These are phyloP conservation scores for Scenedesmus sp. DNA, from an alignment of 163 green algal species.

Conservation along the genomic window DNA sequence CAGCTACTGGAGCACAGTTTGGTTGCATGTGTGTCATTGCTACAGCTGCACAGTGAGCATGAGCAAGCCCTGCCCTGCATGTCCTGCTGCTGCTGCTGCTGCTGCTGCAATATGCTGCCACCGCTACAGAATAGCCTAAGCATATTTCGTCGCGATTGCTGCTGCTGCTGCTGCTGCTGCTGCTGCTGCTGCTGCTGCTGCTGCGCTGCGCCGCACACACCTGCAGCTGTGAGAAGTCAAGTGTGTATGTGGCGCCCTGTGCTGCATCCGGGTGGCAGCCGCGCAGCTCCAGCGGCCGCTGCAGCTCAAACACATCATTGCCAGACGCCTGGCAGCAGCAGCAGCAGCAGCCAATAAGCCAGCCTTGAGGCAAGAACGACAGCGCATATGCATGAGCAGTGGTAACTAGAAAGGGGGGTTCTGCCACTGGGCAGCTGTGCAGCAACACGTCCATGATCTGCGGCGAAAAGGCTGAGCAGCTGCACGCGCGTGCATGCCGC, in stretches of 20 bases:
- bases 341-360: not conserved
- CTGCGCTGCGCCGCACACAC: not conserved
- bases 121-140: not conserved
- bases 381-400: not conserved
- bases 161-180: not conserved
- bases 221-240: constrained; percentile 28
- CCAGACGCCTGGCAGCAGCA: not conserved
- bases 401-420: no score
- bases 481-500: not conserved
- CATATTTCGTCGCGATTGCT: not conserved
- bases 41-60: not conserved
- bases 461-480: not conserved
- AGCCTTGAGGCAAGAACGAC: no score
- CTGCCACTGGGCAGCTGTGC: not conserved
- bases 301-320: not conserved
- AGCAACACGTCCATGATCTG: not conserved
- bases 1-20: not conserved
- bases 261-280: constrained; percentile 24
- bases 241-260: not conserved
- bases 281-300: constrained; percentile 1
- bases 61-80: not conserved
- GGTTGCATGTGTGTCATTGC: not conserved
- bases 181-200: not conserved
- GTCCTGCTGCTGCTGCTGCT: not conserved
- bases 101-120: not conserved